phyloP scores from a whole-genome alignment of 345 rosid species.

The Populus tremula region DNA sequence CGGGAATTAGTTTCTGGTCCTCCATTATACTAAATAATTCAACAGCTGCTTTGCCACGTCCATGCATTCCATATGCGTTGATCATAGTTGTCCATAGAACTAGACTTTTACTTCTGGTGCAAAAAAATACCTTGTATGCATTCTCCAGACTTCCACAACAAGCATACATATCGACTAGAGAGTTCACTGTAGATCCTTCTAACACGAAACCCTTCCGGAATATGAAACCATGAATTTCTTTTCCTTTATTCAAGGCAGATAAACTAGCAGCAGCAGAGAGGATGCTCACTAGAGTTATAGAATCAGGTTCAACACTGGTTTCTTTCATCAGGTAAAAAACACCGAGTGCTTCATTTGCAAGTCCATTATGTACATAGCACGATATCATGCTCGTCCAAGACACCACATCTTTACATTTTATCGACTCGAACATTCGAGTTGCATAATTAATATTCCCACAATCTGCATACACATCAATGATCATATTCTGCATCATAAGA shows the following conservation, averaged over 20 bases:
- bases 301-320: conserved; percentile 54
- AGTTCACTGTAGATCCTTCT: conserved; percentile 56
- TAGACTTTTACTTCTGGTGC: conserved; percentile 39
- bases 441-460: conserved; percentile 58
- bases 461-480: conserved; percentile 66
- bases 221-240: conserved; percentile 67
- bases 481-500: conserved; percentile 53
- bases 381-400: conserved; percentile 95
- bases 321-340: conserved; percentile 48
- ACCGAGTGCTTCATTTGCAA: conserved; percentile 59
- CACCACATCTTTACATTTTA: conserved; percentile 60
- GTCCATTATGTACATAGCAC: conserved; percentile 53
- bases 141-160: conserved; percentile 61
- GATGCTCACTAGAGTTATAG: conserved; percentile 49
- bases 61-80: conserved; percentile 81
- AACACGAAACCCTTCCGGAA: conserved; percentile 49
- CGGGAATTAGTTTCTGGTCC: conserved; percentile 46
- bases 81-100: conserved; percentile 78
- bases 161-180: conserved; percentile 83
- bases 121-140: conserved; percentile 49
- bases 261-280: conserved; percentile 66
- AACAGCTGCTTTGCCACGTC: conserved; percentile 60
- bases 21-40: conserved; percentile 55
- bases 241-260: conserved; percentile 67
- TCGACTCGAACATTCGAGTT: conserved; percentile 47